phyloP scores from a whole-genome alignment of 169 alveolate species.

The Neospora caninum region DNA sequence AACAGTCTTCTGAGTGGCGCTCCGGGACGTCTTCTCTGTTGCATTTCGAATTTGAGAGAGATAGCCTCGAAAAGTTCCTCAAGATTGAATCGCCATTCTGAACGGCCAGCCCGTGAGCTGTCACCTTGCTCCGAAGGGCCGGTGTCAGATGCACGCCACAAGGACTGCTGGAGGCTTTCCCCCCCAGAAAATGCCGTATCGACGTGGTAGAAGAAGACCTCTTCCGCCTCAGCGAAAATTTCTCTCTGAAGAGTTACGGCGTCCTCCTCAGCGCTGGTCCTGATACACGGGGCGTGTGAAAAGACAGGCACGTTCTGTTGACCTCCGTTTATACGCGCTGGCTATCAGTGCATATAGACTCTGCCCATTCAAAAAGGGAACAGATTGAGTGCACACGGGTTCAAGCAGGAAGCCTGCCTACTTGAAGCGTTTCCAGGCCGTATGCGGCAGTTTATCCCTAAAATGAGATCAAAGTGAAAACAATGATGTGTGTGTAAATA shows the following conservation, averaged over 20 bases:
- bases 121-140: neutral
- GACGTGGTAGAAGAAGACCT: slow-evolving; percentile 20
- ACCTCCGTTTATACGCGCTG: too few species aligned
- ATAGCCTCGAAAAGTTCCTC: slow-evolving; percentile 21
- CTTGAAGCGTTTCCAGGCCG: too few species aligned
- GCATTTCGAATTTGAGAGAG: slow-evolving; percentile 24
- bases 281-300: neutral
- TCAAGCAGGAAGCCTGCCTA: too few species aligned
- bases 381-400: too few species aligned
- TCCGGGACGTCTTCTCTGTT: slow-evolving; percentile 22
- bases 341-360: too few species aligned
- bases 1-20: slow-evolving; percentile 2
- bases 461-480: too few species aligned
- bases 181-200: neutral
- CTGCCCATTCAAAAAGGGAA: too few species aligned
- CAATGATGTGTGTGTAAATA: too few species aligned
- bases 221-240: slow-evolving; percentile 35
- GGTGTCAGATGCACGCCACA: neutral
- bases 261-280: slow-evolving; percentile 28
- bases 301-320: neutral
- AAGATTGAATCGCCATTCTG: neutral
- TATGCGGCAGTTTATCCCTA: too few species aligned
- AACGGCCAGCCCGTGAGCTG: neutral
- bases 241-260: neutral
- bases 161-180: neutral